Evolutionary conservation across 495 filamentous ascomycete species (phyloP), one percentile per base, ranked within the genome.

Genomic region (Stereocaulon alpinum): DNA sequence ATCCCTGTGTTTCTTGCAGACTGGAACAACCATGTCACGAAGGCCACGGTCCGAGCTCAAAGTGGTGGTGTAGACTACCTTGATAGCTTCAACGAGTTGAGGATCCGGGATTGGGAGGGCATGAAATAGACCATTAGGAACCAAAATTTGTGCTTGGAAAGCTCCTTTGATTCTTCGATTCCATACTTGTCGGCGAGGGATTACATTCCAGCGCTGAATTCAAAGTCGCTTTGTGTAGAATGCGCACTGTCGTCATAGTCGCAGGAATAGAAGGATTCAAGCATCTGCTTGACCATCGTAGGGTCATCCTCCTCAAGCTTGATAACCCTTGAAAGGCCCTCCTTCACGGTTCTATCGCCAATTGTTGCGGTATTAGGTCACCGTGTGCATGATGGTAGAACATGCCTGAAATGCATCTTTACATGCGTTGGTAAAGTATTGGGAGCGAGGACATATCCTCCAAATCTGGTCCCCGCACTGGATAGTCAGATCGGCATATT

Each of bases 51-150:
- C 73, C 18, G 56, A 62, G 56, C 71, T 67, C 50, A 73, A 61
- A 10, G 74, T 76, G 17, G 63, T 66, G 29, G 72, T 66, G 62
- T 76, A 77, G 11, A 73, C 73, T 34, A 73, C 71, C 57, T 67
- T 62, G 56, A 75, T 69, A 2, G 70, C 71, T 12, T 72, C 67
- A 4, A 74, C 63, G 55, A 79, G 66, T 67, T 57, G 63, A 64
- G n/a, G n/a, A 70, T 48, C 3, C 24, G 24, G 24, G 9, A 0
- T 15, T 0, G 17, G 1, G 2, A 0, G 43, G n/a, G 0, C 3
- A 18, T 14, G 52, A 68, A 58, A 22, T 61, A 53, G 10, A 60
- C 60, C 44, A 73, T 58, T 40, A 65, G 64, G 27, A 49, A 50
- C 24, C 67, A 63, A 63, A 79, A 75, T 64, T 74, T 77, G 18